Evolutionary conservation across 306 rosid species (phyloP), one percentile per base, ranked within the genome.

Genomic region (Begonia masoniana): DNA sequence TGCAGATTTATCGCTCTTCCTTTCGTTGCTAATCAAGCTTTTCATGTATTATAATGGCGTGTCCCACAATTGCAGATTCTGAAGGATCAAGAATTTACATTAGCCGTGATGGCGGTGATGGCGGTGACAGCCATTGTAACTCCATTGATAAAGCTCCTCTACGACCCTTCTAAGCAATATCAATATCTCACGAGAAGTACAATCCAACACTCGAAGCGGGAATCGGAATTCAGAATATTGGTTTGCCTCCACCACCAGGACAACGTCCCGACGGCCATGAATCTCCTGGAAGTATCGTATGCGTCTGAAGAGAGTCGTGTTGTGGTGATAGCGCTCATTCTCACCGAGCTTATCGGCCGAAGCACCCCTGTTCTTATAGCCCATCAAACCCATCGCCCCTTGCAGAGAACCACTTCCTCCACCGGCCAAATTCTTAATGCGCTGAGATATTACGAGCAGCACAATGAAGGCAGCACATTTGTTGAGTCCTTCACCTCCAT

Each of bases 321-420:
- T 36, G 56, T n/a, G 2, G 81, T 43, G 3, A 77, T 72, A 52
- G 83, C 81, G 46, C 69, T 85, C 4, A 14, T 59, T 24, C 75
- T 85, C 13, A 57, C 65, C 3, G 83, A 85, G 79, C 81, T 85
- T 52, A 50, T 63, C 0, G 87, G 85, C 31, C 70, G 81, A 57
- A 16, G 60, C 5, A 63, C 71, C 61, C 81, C 92, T 13, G 10
- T 79, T 64, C 81, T 85, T 4, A 55, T 79, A 2, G 65, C 81
- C 13, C 82, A 85, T 74, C 68, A 79, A 39, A 39, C 55, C 0
- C 41, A 60, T 3, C 43, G 50, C 0, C n/a, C 16, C 10, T 48
- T 61, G 1, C 35, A 47, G 0, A 10, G 56, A 55, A 14, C 31
- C 58, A 4, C 72, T 23, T 47, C 72, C 51, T 15, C 19, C 10